Evolutionary conservation across 305 asterid species (phyloP), one percentile per base, ranked within the genome.

Genomic region (Rubia tinctorum): DNA sequence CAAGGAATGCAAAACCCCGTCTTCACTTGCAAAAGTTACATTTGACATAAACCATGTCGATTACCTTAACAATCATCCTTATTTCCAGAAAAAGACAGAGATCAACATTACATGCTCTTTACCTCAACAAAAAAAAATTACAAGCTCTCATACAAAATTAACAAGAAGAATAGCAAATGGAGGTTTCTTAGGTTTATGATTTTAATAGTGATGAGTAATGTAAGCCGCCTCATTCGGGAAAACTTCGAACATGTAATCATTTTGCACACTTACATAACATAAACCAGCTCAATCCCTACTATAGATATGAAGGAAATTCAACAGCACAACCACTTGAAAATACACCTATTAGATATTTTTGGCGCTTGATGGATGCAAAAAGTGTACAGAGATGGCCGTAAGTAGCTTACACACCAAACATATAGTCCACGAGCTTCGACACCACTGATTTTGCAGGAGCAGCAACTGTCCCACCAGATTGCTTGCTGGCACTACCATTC

Each of bases 371-470:
- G 11, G 34, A 71, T 13, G 8, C 2, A 1, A 4, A 10, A 23
- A 25, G 71, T 1, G 14, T 27, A 43, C 45, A 72, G 15, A 1
- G 40, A 74, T 56, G 14, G 18, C n/a, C 25, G 13, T 39, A 13
- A 12, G 6, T 15, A 15, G 76, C 60, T 79, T 82, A 95, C 79
- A 91, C 95, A 44, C 98, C 97, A 71, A 92, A 92, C 96, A 95
- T 92, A 78, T 91, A 79, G 83, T 95, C 99, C 84, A 86, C 82
- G 18, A 95, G 73, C 79, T 92, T 95, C 18, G 98, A 95, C 76
- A 85, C 89, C 79, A 87, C 73, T 0, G 99, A 92, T 82, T 89
- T 95, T 7, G 97, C 88, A 7, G 99, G 98, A 10, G 93, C 81
- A 7, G 99, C 99, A 73, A 95, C 90, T 17, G 89, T 80, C 47